These are phyloP conservation scores for Helicocarpus griseus DNA, from an alignment of 2,329 filamentous ascomycete species.

Conservation along the genomic window DNA sequence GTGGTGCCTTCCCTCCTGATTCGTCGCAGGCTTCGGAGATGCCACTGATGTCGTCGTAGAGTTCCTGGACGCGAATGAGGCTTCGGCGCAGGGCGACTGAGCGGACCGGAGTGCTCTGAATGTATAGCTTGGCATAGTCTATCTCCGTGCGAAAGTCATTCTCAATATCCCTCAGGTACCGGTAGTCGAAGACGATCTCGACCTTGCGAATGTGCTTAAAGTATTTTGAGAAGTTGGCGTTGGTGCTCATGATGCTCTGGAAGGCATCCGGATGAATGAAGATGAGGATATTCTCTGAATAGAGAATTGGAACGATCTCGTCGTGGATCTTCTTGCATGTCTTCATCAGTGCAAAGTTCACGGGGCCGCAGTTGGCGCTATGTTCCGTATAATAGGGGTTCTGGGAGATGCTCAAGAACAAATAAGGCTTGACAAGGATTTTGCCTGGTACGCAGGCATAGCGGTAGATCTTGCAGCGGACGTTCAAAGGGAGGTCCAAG, in stretches of 20 bases:
- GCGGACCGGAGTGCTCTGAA: too few species aligned
- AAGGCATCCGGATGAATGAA: constrained; percentile 14
- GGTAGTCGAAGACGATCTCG: constrained; percentile 15
- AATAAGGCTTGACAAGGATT: constrained; percentile 15
- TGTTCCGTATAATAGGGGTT: neutral
- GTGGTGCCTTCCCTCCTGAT: too few species aligned
- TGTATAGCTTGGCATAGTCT: neutral
- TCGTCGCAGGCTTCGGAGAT: too few species aligned
- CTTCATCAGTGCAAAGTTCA: constrained; percentile 13
- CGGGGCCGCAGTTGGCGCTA: constrained; percentile 6
- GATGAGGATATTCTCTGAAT: constrained; percentile 17
- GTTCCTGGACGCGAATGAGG: neutral
- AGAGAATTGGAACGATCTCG: constrained; percentile 14
- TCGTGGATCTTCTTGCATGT: constrained; percentile 13
- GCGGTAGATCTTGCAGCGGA: constrained; percentile 14
- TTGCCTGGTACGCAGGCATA: constrained; percentile 11
- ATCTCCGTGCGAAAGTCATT: constrained; percentile 7
- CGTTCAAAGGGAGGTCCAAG: constrained; percentile 12
- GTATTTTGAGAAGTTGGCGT: constrained; percentile 10
- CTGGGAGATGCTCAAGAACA: constrained; percentile 7
- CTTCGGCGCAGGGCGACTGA: too few species aligned
- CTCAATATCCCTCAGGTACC: constrained; percentile 14
- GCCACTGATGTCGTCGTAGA: neutral
- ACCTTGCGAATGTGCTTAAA: constrained; percentile 12
- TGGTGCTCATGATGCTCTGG: constrained; percentile 4